Conservation (phyloP, 2,329 filamentous ascomycete genomes). For the Claviceps pazoutovae region DNA sequence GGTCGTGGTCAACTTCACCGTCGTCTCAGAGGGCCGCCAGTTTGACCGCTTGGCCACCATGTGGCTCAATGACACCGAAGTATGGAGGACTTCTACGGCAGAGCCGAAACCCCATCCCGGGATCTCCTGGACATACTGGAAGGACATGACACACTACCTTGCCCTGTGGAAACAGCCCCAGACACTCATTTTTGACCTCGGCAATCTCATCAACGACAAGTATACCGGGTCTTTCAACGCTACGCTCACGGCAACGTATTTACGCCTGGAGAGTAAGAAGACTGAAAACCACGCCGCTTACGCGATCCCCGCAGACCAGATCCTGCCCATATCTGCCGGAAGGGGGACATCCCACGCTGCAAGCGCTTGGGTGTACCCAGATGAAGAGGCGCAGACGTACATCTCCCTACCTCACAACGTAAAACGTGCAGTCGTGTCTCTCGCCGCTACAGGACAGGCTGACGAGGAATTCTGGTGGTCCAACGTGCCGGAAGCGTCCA, state of each 20-base stretch:
- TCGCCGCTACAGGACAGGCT: constrained; percentile 65
- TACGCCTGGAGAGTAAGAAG: constrained; percentile 22
- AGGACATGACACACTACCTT: constrained; percentile 63
- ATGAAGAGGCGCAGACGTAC: constrained; percentile 42
- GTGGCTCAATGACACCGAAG: constrained; percentile 63
- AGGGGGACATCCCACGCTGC: constrained; percentile 26
- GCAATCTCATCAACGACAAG: constrained; percentile 52
- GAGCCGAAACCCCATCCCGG: constrained; percentile 54
- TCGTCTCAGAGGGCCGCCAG: constrained; percentile 56
- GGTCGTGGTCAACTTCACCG: constrained; percentile 63
- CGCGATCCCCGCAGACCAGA: constrained; percentile 40
- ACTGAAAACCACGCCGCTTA: neutral
- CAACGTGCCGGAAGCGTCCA: constrained; percentile 54
- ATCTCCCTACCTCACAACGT: constrained; percentile 52
- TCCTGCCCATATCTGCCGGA: constrained; percentile 52
- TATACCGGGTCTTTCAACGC: constrained; percentile 66
- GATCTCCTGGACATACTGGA: constrained; percentile 63
- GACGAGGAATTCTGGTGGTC: constrained; percentile 78
- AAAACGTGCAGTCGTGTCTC: constrained; percentile 55
- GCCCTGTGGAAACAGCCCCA: constrained; percentile 55
- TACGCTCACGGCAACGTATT: constrained; percentile 62
- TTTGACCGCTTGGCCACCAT: constrained; percentile 64
- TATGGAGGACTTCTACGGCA: constrained; percentile 75
- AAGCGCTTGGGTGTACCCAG: constrained; percentile 56
- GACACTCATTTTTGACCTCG: constrained; percentile 68